Conservation (phyloP, 805 yeast genomes). For the Monosporozyma solicola region DNA sequence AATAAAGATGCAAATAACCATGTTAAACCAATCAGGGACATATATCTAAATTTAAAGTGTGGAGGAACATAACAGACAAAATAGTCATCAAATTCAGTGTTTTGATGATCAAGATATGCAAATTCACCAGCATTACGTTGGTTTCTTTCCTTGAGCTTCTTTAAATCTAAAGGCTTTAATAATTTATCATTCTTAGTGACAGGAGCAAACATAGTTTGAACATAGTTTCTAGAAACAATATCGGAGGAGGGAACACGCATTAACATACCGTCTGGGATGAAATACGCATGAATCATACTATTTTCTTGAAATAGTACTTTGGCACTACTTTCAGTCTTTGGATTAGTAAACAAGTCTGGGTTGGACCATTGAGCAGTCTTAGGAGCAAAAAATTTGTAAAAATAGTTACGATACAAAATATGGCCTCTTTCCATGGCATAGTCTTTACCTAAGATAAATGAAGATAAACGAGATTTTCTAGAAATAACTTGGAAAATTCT, state of each 20-base stretch:
- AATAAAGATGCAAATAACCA: slow-evolving; percentile 39
- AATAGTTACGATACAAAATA: slow-evolving; percentile 43
- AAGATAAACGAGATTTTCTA: slow-evolving; percentile 57
- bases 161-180: slow-evolving; percentile 31
- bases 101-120: slow-evolving; percentile 35
- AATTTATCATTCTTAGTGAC: slow-evolving; percentile 74
- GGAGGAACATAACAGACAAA: slow-evolving; percentile 85
- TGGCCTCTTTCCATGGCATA: slow-evolving; percentile 63
- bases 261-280: slow-evolving; percentile 72
- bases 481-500: slow-evolving; percentile 48
- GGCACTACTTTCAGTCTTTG: slow-evolving; percentile 44
- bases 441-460: slow-evolving; percentile 64
- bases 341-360: slow-evolving; percentile 49
- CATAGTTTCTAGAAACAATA: slow-evolving; percentile 55
- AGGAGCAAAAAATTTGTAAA: slow-evolving; percentile 36
- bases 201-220: slow-evolving; percentile 62
- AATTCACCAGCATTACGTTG: slow-evolving; percentile 36
- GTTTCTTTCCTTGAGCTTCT: slow-evolving; percentile 26
- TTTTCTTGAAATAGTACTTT: slow-evolving; percentile 35
- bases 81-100: slow-evolving; percentile 39
- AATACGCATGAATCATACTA: slow-evolving; percentile 41
- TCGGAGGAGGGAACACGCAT: slow-evolving; percentile 85
- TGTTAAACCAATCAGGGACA: slow-evolving; percentile 31
- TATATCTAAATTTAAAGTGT: slow-evolving; percentile 50
- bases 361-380: slow-evolving; percentile 28